A percentile compares a stretch with the other conserved stretches of the same genome.
These are phyloP conservation scores for Hemisphaericaspora lyxosophila DNA, from an alignment of 1,139 yeast species.

Conservation along the genomic window DNA sequence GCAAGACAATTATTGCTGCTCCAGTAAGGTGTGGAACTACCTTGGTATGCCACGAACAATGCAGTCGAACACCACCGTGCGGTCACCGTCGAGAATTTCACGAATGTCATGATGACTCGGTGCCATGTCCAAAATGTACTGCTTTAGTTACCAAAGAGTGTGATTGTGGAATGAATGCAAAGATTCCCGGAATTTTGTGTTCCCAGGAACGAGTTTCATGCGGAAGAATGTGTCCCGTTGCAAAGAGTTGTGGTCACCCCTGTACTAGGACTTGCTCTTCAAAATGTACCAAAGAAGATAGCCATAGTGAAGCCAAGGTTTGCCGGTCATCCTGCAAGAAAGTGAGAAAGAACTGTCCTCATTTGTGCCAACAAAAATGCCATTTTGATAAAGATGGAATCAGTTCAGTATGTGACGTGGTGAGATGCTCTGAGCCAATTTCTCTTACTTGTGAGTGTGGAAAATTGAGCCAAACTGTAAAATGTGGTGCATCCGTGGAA, in stretches of 20 bases:
- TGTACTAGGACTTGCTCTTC: slow-evolving; percentile 62
- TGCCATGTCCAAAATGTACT: slow-evolving; percentile 78
- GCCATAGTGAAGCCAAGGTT: slow-evolving; percentile 32
- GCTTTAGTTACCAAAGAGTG: slow-evolving; percentile 61
- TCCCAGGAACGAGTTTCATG: slow-evolving; percentile 72
- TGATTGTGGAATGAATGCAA: slow-evolving; percentile 61
- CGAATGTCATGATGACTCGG: slow-evolving; percentile 66
- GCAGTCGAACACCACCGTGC: slow-evolving; percentile 61
- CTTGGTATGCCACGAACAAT: slow-evolving; percentile 69
- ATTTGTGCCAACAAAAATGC: slow-evolving; percentile 60
- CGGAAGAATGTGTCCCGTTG: slow-evolving; percentile 61
- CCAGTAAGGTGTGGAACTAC: slow-evolving; percentile 89
- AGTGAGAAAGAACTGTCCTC: slow-evolving; percentile 56
- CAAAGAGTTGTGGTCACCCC: slow-evolving; percentile 66
- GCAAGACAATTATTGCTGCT: slow-evolving; percentile 73
- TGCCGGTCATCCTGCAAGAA: slow-evolving; percentile 63
- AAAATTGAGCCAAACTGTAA: slow-evolving; percentile 39
- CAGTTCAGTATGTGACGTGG: slow-evolving; percentile 37
- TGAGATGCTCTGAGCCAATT: slow-evolving; percentile 49
- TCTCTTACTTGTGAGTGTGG: slow-evolving; percentile 66
- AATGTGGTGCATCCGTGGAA: slow-evolving; percentile 54
- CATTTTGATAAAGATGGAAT: slow-evolving; percentile 53
- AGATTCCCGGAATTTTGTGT: slow-evolving; percentile 67
- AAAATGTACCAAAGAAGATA: slow-evolving; percentile 32
- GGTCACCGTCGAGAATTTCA: slow-evolving; percentile 79